These are phyloP conservation scores for Cymbidium sinense DNA, from an alignment of 106 monocot genomes.

Conservation along the genomic window DNA sequence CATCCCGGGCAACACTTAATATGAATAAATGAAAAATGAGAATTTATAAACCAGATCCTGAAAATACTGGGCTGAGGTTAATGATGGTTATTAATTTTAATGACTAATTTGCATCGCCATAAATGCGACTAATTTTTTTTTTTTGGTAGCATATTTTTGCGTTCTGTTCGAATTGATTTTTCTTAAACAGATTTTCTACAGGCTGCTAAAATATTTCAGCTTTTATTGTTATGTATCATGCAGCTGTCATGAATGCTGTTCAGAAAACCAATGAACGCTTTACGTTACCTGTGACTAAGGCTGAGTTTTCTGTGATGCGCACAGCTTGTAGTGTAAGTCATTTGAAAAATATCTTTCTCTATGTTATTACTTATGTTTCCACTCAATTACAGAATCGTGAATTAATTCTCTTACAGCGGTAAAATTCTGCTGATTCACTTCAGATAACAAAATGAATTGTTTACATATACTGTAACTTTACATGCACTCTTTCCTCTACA, in stretches of 20 bases:
- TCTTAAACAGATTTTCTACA: neutral
- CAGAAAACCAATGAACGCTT: slow-evolving; percentile 65
- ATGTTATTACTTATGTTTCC: neutral
- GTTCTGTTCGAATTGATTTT: neutral
- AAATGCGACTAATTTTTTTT: no score
- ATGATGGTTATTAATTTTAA: neutral
- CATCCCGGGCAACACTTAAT: neutral
- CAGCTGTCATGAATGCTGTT: slow-evolving; percentile 62
- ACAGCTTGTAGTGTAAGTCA: slow-evolving; percentile 73
- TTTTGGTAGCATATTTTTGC: neutral
- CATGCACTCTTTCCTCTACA: neutral
- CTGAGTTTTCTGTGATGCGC: slow-evolving; percentile 86
- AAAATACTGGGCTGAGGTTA: neutral
- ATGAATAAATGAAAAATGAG: neutral
- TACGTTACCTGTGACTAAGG: slow-evolving; percentile 66
- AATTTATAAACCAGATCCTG: neutral
- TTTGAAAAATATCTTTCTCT: neutral
- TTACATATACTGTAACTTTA: neutral
- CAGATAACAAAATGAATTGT: neutral
- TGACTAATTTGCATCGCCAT: no score
- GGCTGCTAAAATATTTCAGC: neutral
- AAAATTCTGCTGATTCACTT: neutral
- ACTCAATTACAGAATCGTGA: neutral
- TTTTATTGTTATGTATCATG: slow-evolving; percentile 7
- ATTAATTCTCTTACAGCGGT: neutral